A percentile compares a stretch with the other conserved stretches of the same genome.
These are phyloP conservation scores for Arthrocladium fulminans DNA, from an alignment of 2,329 filamentous ascomycete species.

Conservation along the genomic window DNA sequence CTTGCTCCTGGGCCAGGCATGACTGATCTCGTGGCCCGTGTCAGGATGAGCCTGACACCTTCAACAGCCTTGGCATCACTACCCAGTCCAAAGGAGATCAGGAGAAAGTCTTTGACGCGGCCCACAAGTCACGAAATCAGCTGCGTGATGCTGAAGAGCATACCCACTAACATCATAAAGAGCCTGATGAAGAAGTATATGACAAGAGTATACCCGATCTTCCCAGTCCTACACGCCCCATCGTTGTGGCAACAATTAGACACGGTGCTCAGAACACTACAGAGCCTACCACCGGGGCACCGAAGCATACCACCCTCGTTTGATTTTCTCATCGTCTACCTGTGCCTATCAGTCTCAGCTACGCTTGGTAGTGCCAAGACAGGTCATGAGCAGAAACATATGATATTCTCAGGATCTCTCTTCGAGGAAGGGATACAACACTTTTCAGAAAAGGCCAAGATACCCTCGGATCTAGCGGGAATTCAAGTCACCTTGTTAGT, in stretches of 20 bases:
- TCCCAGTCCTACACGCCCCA: conserved; percentile 24
- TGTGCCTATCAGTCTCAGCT: conserved; percentile 27
- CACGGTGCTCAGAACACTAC: conserved; percentile 16
- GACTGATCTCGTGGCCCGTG: conserved; percentile 26
- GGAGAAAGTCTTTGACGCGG: conserved; percentile 18
- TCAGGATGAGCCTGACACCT: conserved; percentile 29
- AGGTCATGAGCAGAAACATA: conserved; percentile 27
- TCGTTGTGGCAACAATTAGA: conserved; percentile 26
- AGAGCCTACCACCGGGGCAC: conserved; percentile 19
- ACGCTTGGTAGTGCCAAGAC: conserved; percentile 27
- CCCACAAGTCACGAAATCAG: conserved; percentile 17
- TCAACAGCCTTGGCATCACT: conserved; percentile 23
- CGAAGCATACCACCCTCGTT: conserved; percentile 22
- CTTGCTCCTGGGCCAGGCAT: conserved; percentile 25
- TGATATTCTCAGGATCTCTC: conserved; percentile 26
- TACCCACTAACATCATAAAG: conserved; percentile 21
- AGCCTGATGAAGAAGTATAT: conserved; percentile 28
- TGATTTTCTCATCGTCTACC: conserved; percentile 28
- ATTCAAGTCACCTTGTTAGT: conserved; percentile 23
- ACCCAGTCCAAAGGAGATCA: conserved; percentile 14
- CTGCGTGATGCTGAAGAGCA: conserved; percentile 21
- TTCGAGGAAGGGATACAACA: conserved; percentile 30
- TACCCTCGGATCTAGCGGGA: conserved; percentile 24
- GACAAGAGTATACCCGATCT: conserved; percentile 25
- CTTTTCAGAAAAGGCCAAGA: conserved; percentile 23